Conservation (phyloP, 139 green algal species). For the Tetraselmis chui region DNA sequence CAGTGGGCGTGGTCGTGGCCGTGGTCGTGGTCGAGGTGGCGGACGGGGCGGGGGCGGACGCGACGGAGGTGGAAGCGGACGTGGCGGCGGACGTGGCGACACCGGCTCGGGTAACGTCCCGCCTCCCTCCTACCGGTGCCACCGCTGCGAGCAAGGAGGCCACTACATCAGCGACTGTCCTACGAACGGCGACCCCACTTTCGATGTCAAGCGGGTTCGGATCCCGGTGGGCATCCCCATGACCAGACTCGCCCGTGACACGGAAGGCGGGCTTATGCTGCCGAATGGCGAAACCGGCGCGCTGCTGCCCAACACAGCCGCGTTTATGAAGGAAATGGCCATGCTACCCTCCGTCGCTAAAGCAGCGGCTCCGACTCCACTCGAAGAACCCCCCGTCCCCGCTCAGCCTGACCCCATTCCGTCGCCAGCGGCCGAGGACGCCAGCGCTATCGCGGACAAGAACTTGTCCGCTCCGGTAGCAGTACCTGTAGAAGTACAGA, state of each 20-base stretch:
- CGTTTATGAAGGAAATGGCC: constrained; percentile 40
- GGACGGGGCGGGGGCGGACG: too few species aligned
- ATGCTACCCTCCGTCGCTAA: constrained; percentile 14
- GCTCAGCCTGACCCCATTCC: too few species aligned
- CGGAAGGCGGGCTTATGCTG: constrained; percentile 52
- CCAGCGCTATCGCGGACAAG: too few species aligned
- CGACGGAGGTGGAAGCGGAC: not conserved
- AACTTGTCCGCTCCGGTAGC: too few species aligned
- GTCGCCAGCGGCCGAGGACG: not conserved
- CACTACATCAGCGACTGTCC: constrained; percentile 69
- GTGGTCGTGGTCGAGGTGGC: too few species aligned
- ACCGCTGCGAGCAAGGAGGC: constrained; percentile 35
- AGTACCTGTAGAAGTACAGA: too few species aligned
- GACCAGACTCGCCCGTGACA: constrained; percentile 31
- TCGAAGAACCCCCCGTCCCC: not conserved
- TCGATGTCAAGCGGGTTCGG: constrained; percentile 44
- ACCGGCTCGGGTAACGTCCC: not conserved
- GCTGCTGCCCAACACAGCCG: constrained; percentile 44
- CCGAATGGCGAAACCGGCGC: constrained; percentile 42
- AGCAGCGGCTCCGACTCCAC: not conserved
- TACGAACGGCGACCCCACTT: constrained; percentile 44
- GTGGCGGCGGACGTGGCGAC: not conserved
- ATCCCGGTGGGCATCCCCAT: constrained; percentile 58
- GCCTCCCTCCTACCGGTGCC: constrained; percentile 32
- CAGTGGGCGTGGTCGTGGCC: not conserved